These are phyloP conservation scores for Alternaria novae-zelandiae DNA, from an alignment of 2,329 filamentous ascomycete genomes.

Conservation along the genomic window DNA sequence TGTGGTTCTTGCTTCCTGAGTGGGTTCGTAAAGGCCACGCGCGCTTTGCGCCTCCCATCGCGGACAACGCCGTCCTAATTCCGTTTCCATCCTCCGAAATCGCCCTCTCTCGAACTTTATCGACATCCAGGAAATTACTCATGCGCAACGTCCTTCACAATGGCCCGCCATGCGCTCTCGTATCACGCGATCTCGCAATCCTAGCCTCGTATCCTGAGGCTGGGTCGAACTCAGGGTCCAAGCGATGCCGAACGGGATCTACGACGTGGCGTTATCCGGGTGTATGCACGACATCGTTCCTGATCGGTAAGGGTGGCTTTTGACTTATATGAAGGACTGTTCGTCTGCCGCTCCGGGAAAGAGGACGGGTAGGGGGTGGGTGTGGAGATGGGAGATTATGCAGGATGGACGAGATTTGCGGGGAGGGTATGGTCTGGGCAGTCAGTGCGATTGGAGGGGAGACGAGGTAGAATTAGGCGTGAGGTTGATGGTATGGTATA, in stretches of 20 bases:
- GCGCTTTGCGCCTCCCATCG: not conserved
- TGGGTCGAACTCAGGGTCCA: not conserved
- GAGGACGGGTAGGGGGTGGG: not conserved
- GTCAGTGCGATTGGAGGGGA: not conserved
- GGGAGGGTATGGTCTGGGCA: not conserved
- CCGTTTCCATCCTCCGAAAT: not conserved
- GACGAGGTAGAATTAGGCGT: not conserved
- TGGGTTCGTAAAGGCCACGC: not conserved
- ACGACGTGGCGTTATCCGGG: not conserved
- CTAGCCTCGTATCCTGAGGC: not conserved
- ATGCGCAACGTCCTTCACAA: not conserved
- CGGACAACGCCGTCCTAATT: not conserved
- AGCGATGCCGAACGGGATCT: not conserved
- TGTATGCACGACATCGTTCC: not conserved
- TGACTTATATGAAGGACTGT: not conserved
- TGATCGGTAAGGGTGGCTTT: not conserved
- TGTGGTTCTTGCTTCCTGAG: too few relatives aligned
- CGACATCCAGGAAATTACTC: not conserved
- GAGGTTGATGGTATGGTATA: not conserved
- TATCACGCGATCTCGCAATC: not conserved
- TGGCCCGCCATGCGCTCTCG: not conserved
- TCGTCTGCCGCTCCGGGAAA: not conserved
- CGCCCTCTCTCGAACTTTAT: not conserved
- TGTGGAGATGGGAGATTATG: not conserved
- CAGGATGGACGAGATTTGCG: not conserved